Conservation (phyloP, 371 early-diverging fungal species). For the Syncephalastrum racemosum region DNA sequence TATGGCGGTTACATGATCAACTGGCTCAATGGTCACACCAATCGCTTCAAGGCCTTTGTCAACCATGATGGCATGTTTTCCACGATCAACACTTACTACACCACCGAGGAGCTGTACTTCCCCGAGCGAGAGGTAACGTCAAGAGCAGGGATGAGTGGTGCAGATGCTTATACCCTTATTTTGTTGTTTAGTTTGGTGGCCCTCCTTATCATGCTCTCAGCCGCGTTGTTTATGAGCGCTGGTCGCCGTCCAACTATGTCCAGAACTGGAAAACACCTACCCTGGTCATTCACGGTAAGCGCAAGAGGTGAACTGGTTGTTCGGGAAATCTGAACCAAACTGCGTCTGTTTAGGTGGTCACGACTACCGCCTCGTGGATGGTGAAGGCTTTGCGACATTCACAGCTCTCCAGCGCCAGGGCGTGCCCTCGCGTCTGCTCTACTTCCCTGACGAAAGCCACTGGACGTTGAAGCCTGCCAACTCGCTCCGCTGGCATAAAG, state of each 20-base stretch:
- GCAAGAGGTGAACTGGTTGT: not conserved
- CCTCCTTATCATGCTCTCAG: slow-evolving; percentile 60
- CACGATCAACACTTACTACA: slow-evolving; percentile 62
- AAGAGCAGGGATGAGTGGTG: not conserved
- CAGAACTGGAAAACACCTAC: slow-evolving; percentile 82
- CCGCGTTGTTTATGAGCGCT: slow-evolving; percentile 61
- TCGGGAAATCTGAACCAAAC: not conserved
- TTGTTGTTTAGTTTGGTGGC: slow-evolving; percentile 56
- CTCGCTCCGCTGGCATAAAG: slow-evolving; percentile 73
- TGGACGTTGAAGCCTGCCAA: slow-evolving; percentile 79
- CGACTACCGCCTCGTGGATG: slow-evolving; percentile 69
- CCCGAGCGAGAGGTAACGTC: slow-evolving; percentile 68
- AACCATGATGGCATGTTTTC: slow-evolving; percentile 87
- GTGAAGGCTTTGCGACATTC: slow-evolving; percentile 76
- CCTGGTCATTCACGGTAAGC: slow-evolving; percentile 72
- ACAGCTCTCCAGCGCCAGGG: slow-evolving; percentile 78
- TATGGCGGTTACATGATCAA: slow-evolving; percentile 90
- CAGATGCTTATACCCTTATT: not conserved
- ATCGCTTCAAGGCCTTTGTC: slow-evolving; percentile 74
- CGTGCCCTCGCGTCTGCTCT: slow-evolving; percentile 68
- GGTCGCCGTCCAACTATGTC: slow-evolving; percentile 72
- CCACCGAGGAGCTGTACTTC: slow-evolving; percentile 84
- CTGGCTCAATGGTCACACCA: slow-evolving; percentile 57
- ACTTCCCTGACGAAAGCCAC: slow-evolving; percentile 85
- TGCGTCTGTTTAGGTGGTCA: slow-evolving; percentile 26